Conservation (phyloP, 352 stramenopile species). For the Phytopythium sindhum region DNA sequence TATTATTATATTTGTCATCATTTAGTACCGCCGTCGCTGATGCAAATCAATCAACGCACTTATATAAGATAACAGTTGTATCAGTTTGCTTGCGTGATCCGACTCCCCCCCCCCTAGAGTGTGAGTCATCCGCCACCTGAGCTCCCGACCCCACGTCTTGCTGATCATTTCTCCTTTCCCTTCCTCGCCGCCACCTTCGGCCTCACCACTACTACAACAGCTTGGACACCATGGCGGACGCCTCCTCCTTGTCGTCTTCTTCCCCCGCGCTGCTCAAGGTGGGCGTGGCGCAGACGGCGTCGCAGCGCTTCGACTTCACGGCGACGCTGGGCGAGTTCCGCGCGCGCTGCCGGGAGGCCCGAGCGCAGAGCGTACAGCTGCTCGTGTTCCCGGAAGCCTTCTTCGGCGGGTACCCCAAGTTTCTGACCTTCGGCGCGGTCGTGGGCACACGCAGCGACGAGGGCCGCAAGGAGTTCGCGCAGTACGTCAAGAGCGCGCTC, state of each 20-base stretch:
- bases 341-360: conserved; percentile 10
- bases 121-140: background rate
- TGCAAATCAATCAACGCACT: background rate
- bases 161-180: background rate
- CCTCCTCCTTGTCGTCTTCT: background rate
- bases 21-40: too few relatives aligned
- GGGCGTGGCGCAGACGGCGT: conserved; percentile 21
- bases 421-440: conserved; percentile 20
- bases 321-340: conserved; percentile 19
- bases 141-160: background rate
- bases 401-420: conserved; percentile 25
- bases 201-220: background rate
- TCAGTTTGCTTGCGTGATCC: background rate
- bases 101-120: background rate
- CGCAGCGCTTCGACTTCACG: conserved; percentile 19
- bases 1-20: too few relatives aligned
- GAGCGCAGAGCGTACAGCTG: conserved; percentile 12
- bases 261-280: conserved; percentile 6
- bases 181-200: too few relatives aligned
- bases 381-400: conserved; percentile 25
- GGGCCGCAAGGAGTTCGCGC: conserved; percentile 17
- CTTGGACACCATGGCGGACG: background rate
- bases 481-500: conserved; percentile 16
- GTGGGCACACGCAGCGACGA: conserved; percentile 14
- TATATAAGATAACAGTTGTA: background rate